phyloP scores from a whole-genome alignment of 768 basidiomycete genomes.

The Trametes coccinea region DNA sequence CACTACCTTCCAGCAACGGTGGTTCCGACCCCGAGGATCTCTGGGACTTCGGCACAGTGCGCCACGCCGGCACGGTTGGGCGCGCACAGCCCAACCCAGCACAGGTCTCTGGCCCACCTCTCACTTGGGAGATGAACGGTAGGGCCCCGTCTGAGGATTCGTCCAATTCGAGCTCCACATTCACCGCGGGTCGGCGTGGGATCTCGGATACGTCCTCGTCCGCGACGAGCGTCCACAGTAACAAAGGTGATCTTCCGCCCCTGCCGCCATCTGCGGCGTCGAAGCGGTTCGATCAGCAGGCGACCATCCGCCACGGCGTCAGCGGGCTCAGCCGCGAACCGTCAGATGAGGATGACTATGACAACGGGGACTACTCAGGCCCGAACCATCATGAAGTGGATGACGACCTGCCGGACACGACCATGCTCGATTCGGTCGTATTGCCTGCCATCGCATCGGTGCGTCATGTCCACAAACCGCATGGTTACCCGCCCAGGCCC shows the following conservation, averaged over 20 bases:
- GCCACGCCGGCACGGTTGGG: conserved; percentile 76
- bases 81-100: conserved; percentile 53
- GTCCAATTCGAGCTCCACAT: conserved; percentile 42
- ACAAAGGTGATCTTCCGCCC: conserved; percentile 67
- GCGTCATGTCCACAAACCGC: conserved; percentile 32
- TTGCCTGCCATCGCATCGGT: conserved; percentile 96
- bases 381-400: conserved; percentile 39
- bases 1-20: conserved; percentile 41
- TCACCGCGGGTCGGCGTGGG: conserved; percentile 18
- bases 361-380: conserved; percentile 50
- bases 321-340: conserved; percentile 43
- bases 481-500: neutral
- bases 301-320: conserved; percentile 50
- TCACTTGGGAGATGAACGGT: conserved; percentile 81
- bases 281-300: conserved; percentile 54
- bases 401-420: conserved; percentile 65
- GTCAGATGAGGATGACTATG: conserved; percentile 58
- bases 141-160: conserved; percentile 42
- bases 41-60: conserved; percentile 98
- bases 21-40: conserved; percentile 75
- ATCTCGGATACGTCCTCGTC: conserved; percentile 31
- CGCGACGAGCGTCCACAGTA: conserved; percentile 46
- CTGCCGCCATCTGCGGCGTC: conserved; percentile 39
- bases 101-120: conserved; percentile 62
- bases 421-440: conserved; percentile 96